These are phyloP conservation scores for Rubroboletus pulcherrimus DNA, from an alignment of 768 basidiomycete species.

Conservation along the genomic window DNA sequence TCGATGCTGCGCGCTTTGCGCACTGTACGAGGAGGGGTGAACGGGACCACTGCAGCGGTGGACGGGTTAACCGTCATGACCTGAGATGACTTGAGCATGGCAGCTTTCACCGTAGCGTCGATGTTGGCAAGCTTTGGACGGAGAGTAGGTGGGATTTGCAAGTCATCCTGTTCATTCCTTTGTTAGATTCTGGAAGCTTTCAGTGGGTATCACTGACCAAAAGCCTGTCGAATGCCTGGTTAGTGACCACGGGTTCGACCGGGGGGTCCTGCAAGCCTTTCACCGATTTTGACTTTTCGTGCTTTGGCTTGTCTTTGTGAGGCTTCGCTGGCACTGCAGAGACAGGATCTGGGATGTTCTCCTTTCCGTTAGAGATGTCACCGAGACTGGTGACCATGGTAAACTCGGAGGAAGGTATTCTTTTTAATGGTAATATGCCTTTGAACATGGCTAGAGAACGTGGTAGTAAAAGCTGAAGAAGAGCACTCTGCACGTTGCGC, in stretches of 20 bases:
- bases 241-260: constrained; percentile 42
- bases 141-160: constrained; percentile 78
- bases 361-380: constrained; percentile 57
- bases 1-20: constrained; percentile 74
- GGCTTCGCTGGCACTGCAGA: constrained; percentile 31
- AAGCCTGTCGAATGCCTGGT: constrained; percentile 76
- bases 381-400: constrained; percentile 60
- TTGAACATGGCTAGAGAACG: constrained; percentile 60
- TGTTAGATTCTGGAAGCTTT: neutral
- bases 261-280: constrained; percentile 40
- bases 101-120: constrained; percentile 83
- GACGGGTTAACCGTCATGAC: constrained; percentile 46
- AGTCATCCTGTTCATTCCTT: constrained; percentile 60
- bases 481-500: constrained; percentile 11
- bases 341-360: constrained; percentile 55
- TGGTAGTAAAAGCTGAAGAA: constrained; percentile 3
- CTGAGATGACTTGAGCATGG: constrained; percentile 86
- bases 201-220: constrained; percentile 48
- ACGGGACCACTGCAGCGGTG: constrained; percentile 29
- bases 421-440: constrained; percentile 68
- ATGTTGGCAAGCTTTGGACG: constrained; percentile 77
- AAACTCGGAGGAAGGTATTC: constrained; percentile 65
- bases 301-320: constrained; percentile 30
- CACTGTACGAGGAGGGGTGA: constrained; percentile 49
- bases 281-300: constrained; percentile 42